Conservation (phyloP, 2,329 filamentous ascomycete genomes). For the Sporothrix luriei region DNA sequence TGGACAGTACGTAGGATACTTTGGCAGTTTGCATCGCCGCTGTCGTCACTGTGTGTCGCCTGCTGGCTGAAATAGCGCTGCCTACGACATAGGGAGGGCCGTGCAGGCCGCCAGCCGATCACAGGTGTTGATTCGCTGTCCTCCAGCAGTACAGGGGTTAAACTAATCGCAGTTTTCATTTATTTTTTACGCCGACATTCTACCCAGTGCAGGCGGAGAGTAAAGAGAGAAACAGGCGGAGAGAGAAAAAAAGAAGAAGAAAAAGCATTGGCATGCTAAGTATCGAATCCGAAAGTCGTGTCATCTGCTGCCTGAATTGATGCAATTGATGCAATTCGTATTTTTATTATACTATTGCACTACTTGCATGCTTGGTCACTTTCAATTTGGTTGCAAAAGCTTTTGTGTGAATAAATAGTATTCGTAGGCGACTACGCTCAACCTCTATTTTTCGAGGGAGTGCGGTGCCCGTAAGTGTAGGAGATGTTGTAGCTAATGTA, state of each 20-base stretch:
- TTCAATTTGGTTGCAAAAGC: not conserved
- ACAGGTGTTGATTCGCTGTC: slow-evolving; percentile 9
- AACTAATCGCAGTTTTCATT: not conserved
- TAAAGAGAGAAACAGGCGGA: not conserved
- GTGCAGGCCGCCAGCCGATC: slow-evolving; percentile 6
- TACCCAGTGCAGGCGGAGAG: not conserved
- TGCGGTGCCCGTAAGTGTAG: slow-evolving; percentile 23
- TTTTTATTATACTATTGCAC: not conserved
- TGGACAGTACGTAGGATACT: slow-evolving; percentile 7
- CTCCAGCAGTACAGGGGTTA: not conserved
- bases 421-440: slow-evolving; percentile 29
- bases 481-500: slow-evolving; percentile 29
- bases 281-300: not conserved
- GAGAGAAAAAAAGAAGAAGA: not conserved
- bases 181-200: slow-evolving; percentile 13
- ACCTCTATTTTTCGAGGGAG: slow-evolving; percentile 29
- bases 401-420: not conserved
- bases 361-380: not conserved
- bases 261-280: not conserved
- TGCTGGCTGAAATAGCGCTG: slow-evolving; percentile 16
- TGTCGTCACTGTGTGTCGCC: not conserved
- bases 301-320: not conserved
- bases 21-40: not conserved
- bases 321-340: not conserved
- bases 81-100: slow-evolving; percentile 9